A percentile compares a stretch with the other conserved stretches of the same genome.
Conservation (phyloP, 495 filamentous ascomycete species). For the Melanomma pulvis-pyrius region DNA sequence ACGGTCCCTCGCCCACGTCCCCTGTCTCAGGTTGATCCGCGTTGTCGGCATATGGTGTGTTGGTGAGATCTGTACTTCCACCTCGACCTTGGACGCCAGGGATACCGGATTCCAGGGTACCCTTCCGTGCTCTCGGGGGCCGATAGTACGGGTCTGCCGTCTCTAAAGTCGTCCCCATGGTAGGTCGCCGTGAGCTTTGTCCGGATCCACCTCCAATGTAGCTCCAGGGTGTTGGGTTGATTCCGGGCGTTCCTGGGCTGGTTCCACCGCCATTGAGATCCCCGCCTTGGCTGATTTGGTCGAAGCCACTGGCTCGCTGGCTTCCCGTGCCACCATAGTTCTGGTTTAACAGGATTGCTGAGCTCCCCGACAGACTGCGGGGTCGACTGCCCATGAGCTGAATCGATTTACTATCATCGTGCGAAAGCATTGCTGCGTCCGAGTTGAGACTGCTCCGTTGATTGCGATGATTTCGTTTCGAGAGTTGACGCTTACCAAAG, state of each 20-base stretch:
- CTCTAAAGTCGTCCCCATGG: conserved; percentile 35
- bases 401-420: conserved; percentile 66
- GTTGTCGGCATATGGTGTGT: conserved; percentile 51
- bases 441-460: conserved; percentile 78
- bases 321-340: conserved; percentile 38
- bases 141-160: conserved; percentile 68
- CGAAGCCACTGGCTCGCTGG: conserved; percentile 40
- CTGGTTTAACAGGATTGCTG: conserved; percentile 69
- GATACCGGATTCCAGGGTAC: conserved; percentile 56
- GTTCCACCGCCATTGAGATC: conserved; percentile 60
- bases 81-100: conserved; percentile 50
- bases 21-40: conserved; percentile 45
- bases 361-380: conserved; percentile 83
- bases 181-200: conserved; percentile 37
- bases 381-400: conserved; percentile 68
- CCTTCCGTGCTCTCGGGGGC: conserved; percentile 70
- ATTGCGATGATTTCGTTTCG: conserved; percentile 65
- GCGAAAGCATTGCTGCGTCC: conserved; percentile 74
- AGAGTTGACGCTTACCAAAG: conserved; percentile 90
- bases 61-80: conserved; percentile 56
- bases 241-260: conserved; percentile 51
- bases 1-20: conserved; percentile 52
- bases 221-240: conserved; percentile 22
- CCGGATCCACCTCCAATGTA: conserved; percentile 54
- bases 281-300: conserved; percentile 39